Percentiles rank a stretch among this genome's conserved stretches.
Conservation (phyloP, 2,329 filamentous ascomycete species). For the Penicillium corylophilum region DNA sequence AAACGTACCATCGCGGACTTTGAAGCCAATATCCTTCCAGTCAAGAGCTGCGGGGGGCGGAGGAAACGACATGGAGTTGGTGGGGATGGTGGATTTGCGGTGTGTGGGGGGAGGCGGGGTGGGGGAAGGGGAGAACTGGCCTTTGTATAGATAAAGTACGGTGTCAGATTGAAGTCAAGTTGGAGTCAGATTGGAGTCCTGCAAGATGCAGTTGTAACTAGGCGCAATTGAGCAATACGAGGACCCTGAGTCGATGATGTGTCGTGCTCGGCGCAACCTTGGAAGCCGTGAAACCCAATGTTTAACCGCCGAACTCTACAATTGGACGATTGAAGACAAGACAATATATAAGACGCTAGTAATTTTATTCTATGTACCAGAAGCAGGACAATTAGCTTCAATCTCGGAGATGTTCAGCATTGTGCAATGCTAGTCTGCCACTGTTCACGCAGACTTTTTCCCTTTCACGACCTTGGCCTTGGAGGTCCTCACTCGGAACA, state of each 20-base stretch:
- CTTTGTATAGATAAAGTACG: background rate
- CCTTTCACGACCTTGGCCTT: slow-evolving; percentile 15
- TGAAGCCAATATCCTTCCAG: slow-evolving; percentile 92
- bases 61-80: slow-evolving; percentile 12
- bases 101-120: background rate
- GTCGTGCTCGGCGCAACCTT: background rate
- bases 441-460: slow-evolving; percentile 1
- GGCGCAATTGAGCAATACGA: background rate
- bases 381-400: background rate
- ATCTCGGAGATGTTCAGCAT: background rate
- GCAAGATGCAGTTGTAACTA: no score
- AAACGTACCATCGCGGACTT: slow-evolving; percentile 75
- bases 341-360: background rate
- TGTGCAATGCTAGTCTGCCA: background rate
- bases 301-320: no score
- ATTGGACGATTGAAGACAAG: no score
- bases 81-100: slow-evolving; percentile 25
- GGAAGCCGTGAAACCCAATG: background rate
- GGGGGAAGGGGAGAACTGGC: background rate
- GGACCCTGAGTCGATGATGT: background rate
- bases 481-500: slow-evolving; percentile 41
- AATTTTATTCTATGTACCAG: background rate
- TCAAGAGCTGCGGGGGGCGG: slow-evolving; percentile 51
- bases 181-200: background rate
- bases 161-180: background rate